phyloP scores from a whole-genome alignment of 2,329 filamentous ascomycete species.

The Paramyrothecium roridum region DNA sequence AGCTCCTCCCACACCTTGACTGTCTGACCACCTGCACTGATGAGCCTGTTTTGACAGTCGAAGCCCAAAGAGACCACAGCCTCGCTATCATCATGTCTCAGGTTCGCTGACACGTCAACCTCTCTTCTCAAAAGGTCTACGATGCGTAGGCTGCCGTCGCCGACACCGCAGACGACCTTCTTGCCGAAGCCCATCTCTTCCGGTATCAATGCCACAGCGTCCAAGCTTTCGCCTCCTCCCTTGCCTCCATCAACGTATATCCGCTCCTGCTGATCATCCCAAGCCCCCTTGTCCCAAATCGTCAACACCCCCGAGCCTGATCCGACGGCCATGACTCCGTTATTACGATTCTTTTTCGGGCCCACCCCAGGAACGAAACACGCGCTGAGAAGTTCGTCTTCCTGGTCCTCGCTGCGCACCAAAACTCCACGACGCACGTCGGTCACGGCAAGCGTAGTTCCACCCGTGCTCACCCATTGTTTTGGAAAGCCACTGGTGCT shows the following conservation, averaged over 20 bases:
- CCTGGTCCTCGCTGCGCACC: conserved; percentile 88
- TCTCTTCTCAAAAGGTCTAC: conserved; percentile 74
- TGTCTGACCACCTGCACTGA: conserved; percentile 80
- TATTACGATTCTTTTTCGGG: conserved; percentile 60
- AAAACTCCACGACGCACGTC: conserved; percentile 85
- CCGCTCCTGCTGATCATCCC: conserved; percentile 92
- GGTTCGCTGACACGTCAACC: conserved; percentile 59
- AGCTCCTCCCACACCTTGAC: conserved; percentile 94
- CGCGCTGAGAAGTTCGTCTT: conserved; percentile 85
- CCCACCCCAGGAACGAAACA: conserved; percentile 75
- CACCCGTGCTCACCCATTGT: conserved; percentile 92
- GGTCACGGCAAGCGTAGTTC: conserved; percentile 84
- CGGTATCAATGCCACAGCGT: conserved; percentile 72
- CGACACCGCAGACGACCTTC: conserved; percentile 75
- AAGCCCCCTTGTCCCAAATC: conserved; percentile 89
- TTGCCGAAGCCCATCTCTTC: conserved; percentile 67
- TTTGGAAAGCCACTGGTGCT: conserved; percentile 89
- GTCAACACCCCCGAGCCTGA: conserved; percentile 78
- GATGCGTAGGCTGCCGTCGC: conserved; percentile 75
- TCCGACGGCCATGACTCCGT: conserved; percentile 75
- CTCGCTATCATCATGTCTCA: conserved; percentile 80
- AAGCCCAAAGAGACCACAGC: conserved; percentile 80
- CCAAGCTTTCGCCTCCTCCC: conserved; percentile 72
- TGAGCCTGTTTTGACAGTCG: conserved; percentile 80
- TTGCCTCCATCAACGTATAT: conserved; percentile 68